Evolutionary conservation across 2,329 filamentous ascomycete species (phyloP).

Genomic region (Lecanicillium sp.): DNA sequence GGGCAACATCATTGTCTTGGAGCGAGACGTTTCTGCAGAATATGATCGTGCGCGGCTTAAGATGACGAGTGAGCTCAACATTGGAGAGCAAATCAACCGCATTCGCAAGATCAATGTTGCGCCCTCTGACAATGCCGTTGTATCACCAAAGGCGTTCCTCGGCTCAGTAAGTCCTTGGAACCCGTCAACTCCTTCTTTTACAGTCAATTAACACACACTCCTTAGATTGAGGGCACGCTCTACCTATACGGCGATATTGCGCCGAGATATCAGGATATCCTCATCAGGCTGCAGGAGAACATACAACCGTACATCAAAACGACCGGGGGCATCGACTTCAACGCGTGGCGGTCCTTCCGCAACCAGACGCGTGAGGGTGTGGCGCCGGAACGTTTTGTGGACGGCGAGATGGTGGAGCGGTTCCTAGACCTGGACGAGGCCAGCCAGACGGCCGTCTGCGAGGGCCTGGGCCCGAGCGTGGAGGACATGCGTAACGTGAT

Average conservation of each 20-base stretch:
- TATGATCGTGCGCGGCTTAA: constrained; percentile 68
- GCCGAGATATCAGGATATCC: constrained; percentile 64
- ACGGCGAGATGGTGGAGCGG: constrained; percentile 82
- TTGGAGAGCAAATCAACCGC: constrained; percentile 91
- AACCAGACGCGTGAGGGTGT: constrained; percentile 66
- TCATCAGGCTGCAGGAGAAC: constrained; percentile 72
- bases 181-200: neutral
- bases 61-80: constrained; percentile 71
- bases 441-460: constrained; percentile 46
- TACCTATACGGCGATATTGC: constrained; percentile 83
- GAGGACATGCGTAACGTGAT: constrained; percentile 57
- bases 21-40: constrained; percentile 63
- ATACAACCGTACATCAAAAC: constrained; percentile 62
- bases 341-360: constrained; percentile 74
- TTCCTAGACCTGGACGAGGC: constrained; percentile 68
- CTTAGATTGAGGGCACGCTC: constrained; percentile 78
- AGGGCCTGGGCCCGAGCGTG: constrained; percentile 54
- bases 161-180: constrained; percentile 61
- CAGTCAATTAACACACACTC: constrained; percentile 15
- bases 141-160: constrained; percentile 79
- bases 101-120: constrained; percentile 70
- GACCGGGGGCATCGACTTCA: constrained; percentile 70
- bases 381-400: constrained; percentile 80
- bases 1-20: constrained; percentile 80
- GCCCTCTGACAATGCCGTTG: constrained; percentile 56